Evolutionary conservation across 2,329 filamentous ascomycete species (phyloP), one percentile per base, ranked within the genome.

Genomic region (Neoascochyta sp.): DNA sequence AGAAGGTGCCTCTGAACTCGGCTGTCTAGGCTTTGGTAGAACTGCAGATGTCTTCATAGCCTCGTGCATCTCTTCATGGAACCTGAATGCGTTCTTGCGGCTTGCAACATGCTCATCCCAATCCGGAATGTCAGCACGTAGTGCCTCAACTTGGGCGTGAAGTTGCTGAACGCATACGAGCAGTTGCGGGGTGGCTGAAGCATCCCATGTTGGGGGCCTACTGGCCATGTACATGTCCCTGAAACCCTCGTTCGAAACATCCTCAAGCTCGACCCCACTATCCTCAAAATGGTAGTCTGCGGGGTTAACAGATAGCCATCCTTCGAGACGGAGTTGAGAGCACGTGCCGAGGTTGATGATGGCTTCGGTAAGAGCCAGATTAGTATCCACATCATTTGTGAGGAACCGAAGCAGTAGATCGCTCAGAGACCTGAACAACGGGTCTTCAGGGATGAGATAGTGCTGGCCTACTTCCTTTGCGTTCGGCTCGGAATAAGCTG

Each of bases 371-470:
- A 95, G 71, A 0, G 83, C 84, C 3, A 98, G 68, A 47, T 98
- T 98, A 3, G 85, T 89, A 48, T 95, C 87, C 3, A 96, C 80
- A 3, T 87, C 82, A 50, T 98, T 98, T 4, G 86, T 75, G 48
- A 95, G 87, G 53, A 96, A 98, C 0, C 74, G 81, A 24, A 82
- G 75, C 8, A 98, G 64, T 6, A 90, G 72, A 23, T 54, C 58
- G n/a, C 72, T 39, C 11, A 81, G 49, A 12, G 70, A 67, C 27
- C 63, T 65, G 30, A 79, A 63, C 5, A 80, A 66, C 6, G 70
- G 66, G 45, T 78, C 76, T 26, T 83, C 80, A 7, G 84, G 66
- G 2, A 85, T 68, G 7, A 84, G 39, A 15, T 57, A 58, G 34
- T 78, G 56, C 76, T 78, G 25, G 81, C 70, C 19, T 80, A 73